phyloP scores from a whole-genome alignment of 2,329 filamentous ascomycete genomes.

The Penicillium sp. region DNA sequence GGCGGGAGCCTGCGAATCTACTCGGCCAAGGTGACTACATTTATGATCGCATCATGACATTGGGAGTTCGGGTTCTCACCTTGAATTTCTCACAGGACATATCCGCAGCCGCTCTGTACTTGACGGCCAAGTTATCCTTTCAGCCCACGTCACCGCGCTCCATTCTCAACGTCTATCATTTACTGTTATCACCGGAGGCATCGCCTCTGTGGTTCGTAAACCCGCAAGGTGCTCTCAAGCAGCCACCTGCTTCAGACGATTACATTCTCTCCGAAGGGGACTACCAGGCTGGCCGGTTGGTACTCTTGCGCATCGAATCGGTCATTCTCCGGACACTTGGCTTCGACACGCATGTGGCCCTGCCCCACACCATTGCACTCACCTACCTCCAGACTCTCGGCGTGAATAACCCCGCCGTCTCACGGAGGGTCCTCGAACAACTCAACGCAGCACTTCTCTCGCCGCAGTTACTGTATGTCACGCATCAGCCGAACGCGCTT shows the following conservation, averaged over 20 bases:
- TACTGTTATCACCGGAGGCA: slow-evolving; percentile 59
- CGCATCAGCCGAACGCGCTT: slow-evolving; percentile 79
- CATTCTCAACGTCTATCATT: slow-evolving; percentile 76
- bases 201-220: slow-evolving; percentile 48
- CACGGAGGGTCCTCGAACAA: slow-evolving; percentile 63
- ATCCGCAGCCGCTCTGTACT: slow-evolving; percentile 74
- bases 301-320: slow-evolving; percentile 68
- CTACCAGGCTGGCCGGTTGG: slow-evolving; percentile 59
- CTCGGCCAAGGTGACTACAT: slow-evolving; percentile 33
- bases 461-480: slow-evolving; percentile 83
- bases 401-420: slow-evolving; percentile 54
- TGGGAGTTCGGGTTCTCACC: not conserved
- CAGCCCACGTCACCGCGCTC: slow-evolving; percentile 71
- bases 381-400: slow-evolving; percentile 91
- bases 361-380: slow-evolving; percentile 79
- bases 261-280: slow-evolving; percentile 69
- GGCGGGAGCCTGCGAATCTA: slow-evolving; percentile 41
- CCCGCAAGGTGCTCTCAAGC: slow-evolving; percentile 20
- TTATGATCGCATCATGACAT: not conserved
- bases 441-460: slow-evolving; percentile 82
- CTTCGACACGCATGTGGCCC: slow-evolving; percentile 77
- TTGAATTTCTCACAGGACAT: slow-evolving; percentile 53
- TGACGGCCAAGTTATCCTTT: slow-evolving; percentile 75
- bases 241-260: slow-evolving; percentile 42
- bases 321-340: slow-evolving; percentile 68